Conservation (phyloP, 192 early-diverging fungal genomes). For the Mortierella hygrophila region DNA sequence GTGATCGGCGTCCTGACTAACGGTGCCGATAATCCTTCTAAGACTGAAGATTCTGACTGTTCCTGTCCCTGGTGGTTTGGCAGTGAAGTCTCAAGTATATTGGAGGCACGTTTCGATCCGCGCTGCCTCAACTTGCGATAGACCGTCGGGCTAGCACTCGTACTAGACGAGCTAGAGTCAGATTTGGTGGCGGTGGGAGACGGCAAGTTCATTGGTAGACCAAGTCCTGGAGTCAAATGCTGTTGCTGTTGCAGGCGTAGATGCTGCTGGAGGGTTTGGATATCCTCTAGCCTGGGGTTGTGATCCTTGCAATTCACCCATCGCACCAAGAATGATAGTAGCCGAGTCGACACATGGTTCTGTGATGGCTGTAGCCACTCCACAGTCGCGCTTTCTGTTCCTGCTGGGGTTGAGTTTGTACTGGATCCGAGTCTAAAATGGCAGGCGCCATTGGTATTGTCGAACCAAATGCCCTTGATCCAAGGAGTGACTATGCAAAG, state of each 20-base stretch:
- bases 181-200: background rate
- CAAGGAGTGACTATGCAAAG: slow-evolving; percentile 14
- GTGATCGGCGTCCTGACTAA: background rate
- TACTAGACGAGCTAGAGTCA: background rate
- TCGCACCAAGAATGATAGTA: slow-evolving; percentile 42
- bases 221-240: background rate
- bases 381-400: background rate
- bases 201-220: background rate
- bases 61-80: background rate
- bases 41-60: background rate
- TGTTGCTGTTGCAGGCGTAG: background rate
- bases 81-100: background rate
- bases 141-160: slow-evolving; percentile 1
- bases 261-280: slow-evolving; percentile 24
- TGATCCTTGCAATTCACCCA: slow-evolving; percentile 55
- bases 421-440: slow-evolving; percentile 13
- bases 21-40: background rate
- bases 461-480: slow-evolving; percentile 36
- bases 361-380: slow-evolving; percentile 33
- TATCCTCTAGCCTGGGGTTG: slow-evolving; percentile 37
- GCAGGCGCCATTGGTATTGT: slow-evolving; percentile 48
- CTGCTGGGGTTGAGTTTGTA: background rate
- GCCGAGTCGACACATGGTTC: slow-evolving; percentile 33
- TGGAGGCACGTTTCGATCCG: background rate
- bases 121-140: slow-evolving; percentile 18